These are phyloP conservation scores for Bipolaris cookei DNA, from an alignment of 2,329 filamentous ascomycete species.

Conservation along the genomic window DNA sequence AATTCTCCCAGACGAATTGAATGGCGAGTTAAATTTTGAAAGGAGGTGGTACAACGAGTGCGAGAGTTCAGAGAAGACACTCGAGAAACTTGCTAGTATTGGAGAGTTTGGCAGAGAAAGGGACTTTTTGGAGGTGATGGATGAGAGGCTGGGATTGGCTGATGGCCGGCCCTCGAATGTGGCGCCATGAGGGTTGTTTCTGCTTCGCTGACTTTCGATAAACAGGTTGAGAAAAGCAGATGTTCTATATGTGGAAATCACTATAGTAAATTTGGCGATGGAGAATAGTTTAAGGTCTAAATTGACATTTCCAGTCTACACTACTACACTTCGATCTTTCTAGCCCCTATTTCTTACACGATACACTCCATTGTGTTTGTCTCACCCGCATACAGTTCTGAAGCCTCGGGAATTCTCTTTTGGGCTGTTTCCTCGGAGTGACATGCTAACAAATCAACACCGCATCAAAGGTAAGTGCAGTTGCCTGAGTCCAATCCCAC, in stretches of 20 bases:
- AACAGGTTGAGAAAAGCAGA: neutral
- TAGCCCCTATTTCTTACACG: neutral
- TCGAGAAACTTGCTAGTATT: slow-evolving; percentile 18
- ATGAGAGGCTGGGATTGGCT: slow-evolving; percentile 35
- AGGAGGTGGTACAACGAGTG: slow-evolving; percentile 37
- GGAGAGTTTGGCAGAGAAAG: slow-evolving; percentile 19
- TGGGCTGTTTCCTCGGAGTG: neutral
- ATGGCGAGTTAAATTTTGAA: slow-evolving; percentile 37
- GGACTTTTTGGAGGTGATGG: slow-evolving; percentile 35
- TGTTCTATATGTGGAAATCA: neutral
- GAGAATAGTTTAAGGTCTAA: neutral
- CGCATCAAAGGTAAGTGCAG: neutral
- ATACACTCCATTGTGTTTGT: neutral
- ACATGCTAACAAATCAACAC: neutral
- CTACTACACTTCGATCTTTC: neutral
- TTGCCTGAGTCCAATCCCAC: neutral
- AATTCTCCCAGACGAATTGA: slow-evolving; percentile 26
- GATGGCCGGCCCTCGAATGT: slow-evolving; percentile 22
- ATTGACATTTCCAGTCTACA: neutral
- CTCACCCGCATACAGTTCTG: neutral
- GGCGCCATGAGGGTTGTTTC: slow-evolving; percentile 15
- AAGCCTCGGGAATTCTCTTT: neutral
- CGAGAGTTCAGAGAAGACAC: slow-evolving; percentile 27
- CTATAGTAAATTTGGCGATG: neutral
- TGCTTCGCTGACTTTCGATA: neutral